Evolutionary conservation across 1,139 yeast genomes (phyloP), one percentile per base, ranked within the genome.

Genomic region (Blastobotrys illinoisensis): DNA sequence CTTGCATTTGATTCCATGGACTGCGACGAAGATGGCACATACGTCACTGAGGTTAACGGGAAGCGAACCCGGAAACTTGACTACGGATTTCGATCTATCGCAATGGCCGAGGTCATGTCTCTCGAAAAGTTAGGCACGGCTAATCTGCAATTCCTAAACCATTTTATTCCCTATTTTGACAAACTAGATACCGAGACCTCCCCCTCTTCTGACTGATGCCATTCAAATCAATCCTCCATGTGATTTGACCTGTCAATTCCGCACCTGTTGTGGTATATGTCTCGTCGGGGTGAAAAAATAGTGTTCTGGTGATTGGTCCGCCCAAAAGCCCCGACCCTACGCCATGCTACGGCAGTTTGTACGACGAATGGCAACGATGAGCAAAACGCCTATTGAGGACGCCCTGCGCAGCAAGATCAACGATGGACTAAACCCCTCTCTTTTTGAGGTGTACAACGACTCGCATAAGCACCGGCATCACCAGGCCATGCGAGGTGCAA

Each of bases 381-480:
- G 40, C 40, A 32, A 32, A 5, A 32, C 40, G 16, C 40, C 40
- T 32, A 32, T 32, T 32, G 40, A 32, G 40, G 40, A 32, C 16
- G 11, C 16, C 16, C 40, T 32, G 40, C 40, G 40, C 14, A 60
- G 70, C 6, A 84, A 83, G 63, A 65, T 88, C 19, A 63, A 69
- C 21, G 59, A 64, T 1, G 70, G 72, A 9, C 76, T 87, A 58
- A 69, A 76, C 7, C 88, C 93, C 0, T 59, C 74, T 0, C 71
- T 67, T 54, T 73, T 88, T 47, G 79, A 79, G 52, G 75, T 89
- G 21, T 76, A 75, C 58, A 93, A 93, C 68, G 98, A 93, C 70
- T 88, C 97, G 2, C 83, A 82, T 69, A 86, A 87, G 68, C 99
- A 93, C 70, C 81, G 91, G 1, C 95, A 89, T 63, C 99, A 93